These are phyloP conservation scores for Thalassiosira gravida DNA, from an alignment of 352 stramenopile species.

Conservation along the genomic window DNA sequence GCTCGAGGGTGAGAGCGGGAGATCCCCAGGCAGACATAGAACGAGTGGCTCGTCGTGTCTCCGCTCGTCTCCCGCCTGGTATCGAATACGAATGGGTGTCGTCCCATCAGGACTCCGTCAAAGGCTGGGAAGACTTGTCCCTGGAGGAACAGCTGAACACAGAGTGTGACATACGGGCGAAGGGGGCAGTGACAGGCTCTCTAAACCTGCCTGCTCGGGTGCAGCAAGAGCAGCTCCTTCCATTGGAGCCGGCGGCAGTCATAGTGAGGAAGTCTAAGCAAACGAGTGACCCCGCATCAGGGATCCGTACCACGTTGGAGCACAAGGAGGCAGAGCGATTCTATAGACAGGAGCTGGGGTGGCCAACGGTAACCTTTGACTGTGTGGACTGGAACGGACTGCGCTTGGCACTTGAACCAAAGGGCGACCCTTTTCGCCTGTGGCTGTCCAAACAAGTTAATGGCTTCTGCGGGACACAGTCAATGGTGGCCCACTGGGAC, in stretches of 20 bases:
- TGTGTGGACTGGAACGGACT: conserved; percentile 5
- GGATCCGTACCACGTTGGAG: not conserved
- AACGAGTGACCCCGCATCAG: conserved; percentile 5
- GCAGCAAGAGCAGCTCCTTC: conserved; percentile 17
- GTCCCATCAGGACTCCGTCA: conserved; percentile 17
- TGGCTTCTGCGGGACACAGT: conserved; percentile 9
- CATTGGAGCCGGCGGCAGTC: conserved; percentile 21
- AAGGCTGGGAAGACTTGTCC: conserved; percentile 11
- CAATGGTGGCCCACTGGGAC: not conserved
- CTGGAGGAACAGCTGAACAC: conserved; percentile 23
- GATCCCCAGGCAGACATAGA: conserved; percentile 11
- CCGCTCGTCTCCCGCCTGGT: not conserved
- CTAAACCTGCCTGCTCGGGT: not conserved
- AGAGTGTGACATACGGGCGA: conserved; percentile 24
- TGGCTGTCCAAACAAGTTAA: conserved; percentile 23
- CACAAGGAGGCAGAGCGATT: not conserved
- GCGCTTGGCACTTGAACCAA: not conserved
- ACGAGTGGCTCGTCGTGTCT: conserved; percentile 2
- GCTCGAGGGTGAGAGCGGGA: not conserved
- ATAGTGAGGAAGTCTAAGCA: conserved; percentile 13
- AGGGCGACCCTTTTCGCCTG: not conserved
- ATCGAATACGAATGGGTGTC: conserved; percentile 25
- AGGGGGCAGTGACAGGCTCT: conserved; percentile 16
- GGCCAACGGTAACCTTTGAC: conserved; percentile 3
- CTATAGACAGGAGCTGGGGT: not conserved